Conservation (phyloP, 2,329 filamentous ascomycete genomes). For the Nemania serpens region DNA sequence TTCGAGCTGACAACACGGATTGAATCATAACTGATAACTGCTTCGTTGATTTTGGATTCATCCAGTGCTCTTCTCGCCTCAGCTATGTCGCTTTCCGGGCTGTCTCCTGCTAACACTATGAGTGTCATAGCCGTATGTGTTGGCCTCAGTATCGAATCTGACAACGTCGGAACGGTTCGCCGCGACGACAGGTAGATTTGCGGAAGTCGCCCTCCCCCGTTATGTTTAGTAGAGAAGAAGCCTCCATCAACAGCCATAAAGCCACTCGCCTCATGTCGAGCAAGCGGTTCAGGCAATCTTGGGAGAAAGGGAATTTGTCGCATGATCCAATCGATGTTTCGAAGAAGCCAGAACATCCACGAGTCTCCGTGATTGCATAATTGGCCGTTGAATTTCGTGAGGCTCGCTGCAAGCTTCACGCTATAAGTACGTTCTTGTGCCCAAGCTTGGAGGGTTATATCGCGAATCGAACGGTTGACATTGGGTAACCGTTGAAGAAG, state of each 20-base stretch:
- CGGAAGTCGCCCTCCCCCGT: conserved; percentile 31
- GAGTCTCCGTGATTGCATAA: conserved; percentile 33
- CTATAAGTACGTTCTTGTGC: conserved; percentile 30
- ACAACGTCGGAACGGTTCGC: conserved; percentile 17
- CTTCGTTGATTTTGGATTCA: conserved; percentile 3
- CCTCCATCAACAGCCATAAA: conserved; percentile 27
- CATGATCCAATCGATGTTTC: conserved; percentile 23
- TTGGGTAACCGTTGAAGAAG: conserved; percentile 27
- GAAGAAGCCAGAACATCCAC: conserved; percentile 29
- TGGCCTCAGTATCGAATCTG: conserved; percentile 29
- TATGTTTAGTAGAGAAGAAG: conserved; percentile 28
- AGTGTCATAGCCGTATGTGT: conserved; percentile 29
- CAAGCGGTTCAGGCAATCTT: conserved; percentile 15
- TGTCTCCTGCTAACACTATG: conserved; percentile 18
- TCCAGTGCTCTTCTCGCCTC: conserved; percentile 27
- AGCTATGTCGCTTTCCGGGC: neutral
- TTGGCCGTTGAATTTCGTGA: conserved; percentile 32
- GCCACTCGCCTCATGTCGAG: conserved; percentile 25
- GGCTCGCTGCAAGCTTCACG: conserved; percentile 28
- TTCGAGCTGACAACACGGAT: conserved; percentile 24
- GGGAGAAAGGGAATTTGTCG: conserved; percentile 23
- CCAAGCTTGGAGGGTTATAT: conserved; percentile 30
- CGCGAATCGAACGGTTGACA: conserved; percentile 5
- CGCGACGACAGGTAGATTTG: conserved; percentile 32
- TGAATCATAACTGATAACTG: conserved; percentile 25